Conservation (phyloP, 805 yeast genomes). For the Candida wancherniae region DNA sequence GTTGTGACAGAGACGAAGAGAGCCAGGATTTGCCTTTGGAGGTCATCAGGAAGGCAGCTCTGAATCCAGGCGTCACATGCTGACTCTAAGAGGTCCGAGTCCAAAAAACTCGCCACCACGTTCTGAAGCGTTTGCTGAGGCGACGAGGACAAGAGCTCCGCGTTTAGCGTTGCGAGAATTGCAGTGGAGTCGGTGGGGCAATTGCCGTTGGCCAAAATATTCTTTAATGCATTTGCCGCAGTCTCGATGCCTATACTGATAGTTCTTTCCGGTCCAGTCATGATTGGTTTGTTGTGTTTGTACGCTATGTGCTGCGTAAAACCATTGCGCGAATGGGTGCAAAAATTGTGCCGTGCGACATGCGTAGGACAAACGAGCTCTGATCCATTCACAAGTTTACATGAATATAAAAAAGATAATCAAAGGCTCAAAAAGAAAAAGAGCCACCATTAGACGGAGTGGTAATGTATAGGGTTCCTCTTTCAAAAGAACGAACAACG, state of each 20-base stretch:
- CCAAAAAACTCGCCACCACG: conserved; percentile 9
- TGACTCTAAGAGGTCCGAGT: conserved; percentile 10
- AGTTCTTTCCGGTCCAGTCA: conserved; percentile 6
- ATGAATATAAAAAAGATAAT: too few species aligned
- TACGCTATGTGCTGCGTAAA: conserved; percentile 1
- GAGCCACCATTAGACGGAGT: not conserved
- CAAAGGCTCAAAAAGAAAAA: not conserved
- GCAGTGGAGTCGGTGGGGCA: conserved; percentile 11
- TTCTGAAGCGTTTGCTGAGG: conserved; percentile 8
- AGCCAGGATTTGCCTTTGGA: conserved; percentile 8
- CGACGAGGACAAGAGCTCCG: conserved; percentile 8
- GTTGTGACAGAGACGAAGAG: conserved; percentile 10
- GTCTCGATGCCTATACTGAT: conserved; percentile 13
- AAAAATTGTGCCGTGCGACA: not conserved
- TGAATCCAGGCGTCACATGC: conserved; percentile 12
- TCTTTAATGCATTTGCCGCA: conserved; percentile 11
- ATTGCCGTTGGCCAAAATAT: conserved; percentile 10
- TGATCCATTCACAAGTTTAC: too few species aligned
- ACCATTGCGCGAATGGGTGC: conserved; percentile 1
- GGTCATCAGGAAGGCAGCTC: conserved; percentile 1
- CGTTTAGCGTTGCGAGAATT: conserved; percentile 10
- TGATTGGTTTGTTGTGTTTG: not conserved
- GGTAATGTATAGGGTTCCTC: too few species aligned
- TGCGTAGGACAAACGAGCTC: too few species aligned
- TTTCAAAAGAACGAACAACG: too few species aligned